phyloP scores from a whole-genome alignment of 768 basidiomycete genomes.

The Termitomyces sp. region DNA sequence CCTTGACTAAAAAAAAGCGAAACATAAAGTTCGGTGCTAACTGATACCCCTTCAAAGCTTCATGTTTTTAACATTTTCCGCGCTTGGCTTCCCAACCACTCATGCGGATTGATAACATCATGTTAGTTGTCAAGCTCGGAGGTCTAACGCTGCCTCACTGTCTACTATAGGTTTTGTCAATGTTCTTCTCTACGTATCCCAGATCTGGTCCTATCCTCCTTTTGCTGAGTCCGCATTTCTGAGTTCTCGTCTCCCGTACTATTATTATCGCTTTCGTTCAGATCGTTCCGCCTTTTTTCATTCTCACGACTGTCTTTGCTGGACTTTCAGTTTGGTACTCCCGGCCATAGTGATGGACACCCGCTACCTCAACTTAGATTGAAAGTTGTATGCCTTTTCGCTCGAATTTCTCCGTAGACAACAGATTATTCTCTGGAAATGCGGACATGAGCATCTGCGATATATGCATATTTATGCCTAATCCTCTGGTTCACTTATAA shows the following conservation, averaged over 20 bases:
- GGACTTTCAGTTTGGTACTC: slow-evolving; percentile 1
- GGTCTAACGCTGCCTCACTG: background rate
- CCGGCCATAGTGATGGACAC: slow-evolving; percentile 2
- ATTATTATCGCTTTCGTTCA: too few species aligned
- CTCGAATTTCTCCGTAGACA: slow-evolving; percentile 26
- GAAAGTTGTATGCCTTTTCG: slow-evolving; percentile 19
- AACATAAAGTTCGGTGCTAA: background rate
- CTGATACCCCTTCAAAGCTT: background rate
- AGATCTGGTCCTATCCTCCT: background rate
- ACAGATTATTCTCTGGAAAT: slow-evolving; percentile 22
- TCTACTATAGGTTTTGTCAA: background rate
- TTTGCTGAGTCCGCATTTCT: background rate
- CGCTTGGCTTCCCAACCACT: background rate
- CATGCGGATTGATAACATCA: background rate
- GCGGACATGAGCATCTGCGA: slow-evolving; percentile 17
- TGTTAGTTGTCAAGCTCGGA: background rate
- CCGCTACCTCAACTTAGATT: slow-evolving; percentile 6
- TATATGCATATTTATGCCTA: background rate
- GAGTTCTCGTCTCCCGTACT: too few species aligned
- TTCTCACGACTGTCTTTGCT: slow-evolving; percentile 3
- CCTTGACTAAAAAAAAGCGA: background rate
- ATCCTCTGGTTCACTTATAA: background rate
- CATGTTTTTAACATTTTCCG: background rate
- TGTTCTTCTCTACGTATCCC: background rate
- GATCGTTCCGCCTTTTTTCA: background rate